Evolutionary conservation across 352 stramenopile genomes (phyloP).

Genomic region (Phytopythium cucurbitacearum): DNA sequence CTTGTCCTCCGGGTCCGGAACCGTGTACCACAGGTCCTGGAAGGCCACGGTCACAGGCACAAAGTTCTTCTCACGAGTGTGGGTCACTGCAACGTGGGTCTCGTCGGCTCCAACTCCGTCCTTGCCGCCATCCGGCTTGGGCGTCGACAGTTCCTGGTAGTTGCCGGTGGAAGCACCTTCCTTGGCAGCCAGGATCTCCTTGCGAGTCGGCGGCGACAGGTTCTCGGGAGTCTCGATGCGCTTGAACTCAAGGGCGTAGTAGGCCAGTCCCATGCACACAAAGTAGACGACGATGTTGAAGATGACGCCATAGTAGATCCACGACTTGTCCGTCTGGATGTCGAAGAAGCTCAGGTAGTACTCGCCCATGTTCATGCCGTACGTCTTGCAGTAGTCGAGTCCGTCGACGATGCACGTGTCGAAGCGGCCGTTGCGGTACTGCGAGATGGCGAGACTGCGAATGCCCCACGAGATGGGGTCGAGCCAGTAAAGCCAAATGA

Average conservation of each 20-base stretch:
- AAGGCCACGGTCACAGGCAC: constrained; percentile 33
- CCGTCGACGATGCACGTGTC: constrained; percentile 18
- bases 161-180: constrained; percentile 1
- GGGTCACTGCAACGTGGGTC: constrained; percentile 1
- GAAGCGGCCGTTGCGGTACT: constrained; percentile 27
- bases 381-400: constrained; percentile 27
- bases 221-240: constrained; percentile 20
- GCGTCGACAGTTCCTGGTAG: constrained; percentile 11
- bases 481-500: constrained; percentile 55
- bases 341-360: constrained; percentile 31
- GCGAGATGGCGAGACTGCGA: constrained; percentile 25
- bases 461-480: constrained; percentile 44
- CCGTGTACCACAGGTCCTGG: constrained; percentile 35
- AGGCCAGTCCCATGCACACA: constrained; percentile 32
- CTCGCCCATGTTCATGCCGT: constrained; percentile 34
- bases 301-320: constrained; percentile 26
- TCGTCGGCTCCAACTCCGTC: neutral
- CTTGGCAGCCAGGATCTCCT: constrained; percentile 2
- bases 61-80: constrained; percentile 16
- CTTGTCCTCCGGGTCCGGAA: constrained; percentile 21
- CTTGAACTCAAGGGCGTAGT: constrained; percentile 26
- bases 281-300: constrained; percentile 29
- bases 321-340: constrained; percentile 24
- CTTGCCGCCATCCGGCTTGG: constrained; percentile 8
- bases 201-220: constrained; percentile 10